Base-by-base conservation (phyloP, 2,329 filamentous ascomycete species). In the Claviceps quebecensis region DNA sequence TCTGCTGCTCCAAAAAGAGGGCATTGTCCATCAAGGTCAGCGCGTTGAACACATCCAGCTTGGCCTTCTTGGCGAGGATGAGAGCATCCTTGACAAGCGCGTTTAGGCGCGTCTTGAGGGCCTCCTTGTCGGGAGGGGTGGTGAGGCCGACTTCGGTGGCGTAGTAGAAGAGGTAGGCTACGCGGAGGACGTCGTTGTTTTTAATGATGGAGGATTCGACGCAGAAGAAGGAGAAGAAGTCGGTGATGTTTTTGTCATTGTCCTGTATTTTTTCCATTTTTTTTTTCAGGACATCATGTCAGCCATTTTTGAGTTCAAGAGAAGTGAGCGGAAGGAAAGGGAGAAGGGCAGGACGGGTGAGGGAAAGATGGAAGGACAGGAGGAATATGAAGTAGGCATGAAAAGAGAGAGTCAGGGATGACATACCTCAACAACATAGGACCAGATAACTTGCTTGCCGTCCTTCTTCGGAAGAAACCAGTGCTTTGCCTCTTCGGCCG, bases 121-220 rank as follows among this genome's bases (percentile, higher is more conserved):
- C 79, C 16, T 67, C 51, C 58, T 72, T 75, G 60, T 80, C 70
- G 8, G 72, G 61, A 4, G 79, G 73, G 44, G 72, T 67, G 2
- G 69, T 63, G 56, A 96, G 85, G 11, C 83, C 91, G 5, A 78
- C 73, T 61, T 95, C 88, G 6, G 85, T 86, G 52, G 87, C 93
- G 65, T 98, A 98, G 75, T 98, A 98, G 73, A 91, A 98, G 51
- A 97, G 78, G 69, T 98, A 98, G 34, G 93, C 93, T 3, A 91
- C 93, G 57, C 84, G 85, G 61, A 98, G 82, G 52, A 81, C 80
- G 54, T 81, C 77, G 70, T 95, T 72, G 63, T 88, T 81, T 58
- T 84, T 83, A 61, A 98, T 94, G 53, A 96, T 86, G 1, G 88
- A 93, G 16, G 89, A 95, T 65, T 95, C 89, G 37, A 98, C 83